Conservation (phyloP, 2,329 filamentous ascomycete species). For the Zymoseptoria ardabiliae region DNA sequence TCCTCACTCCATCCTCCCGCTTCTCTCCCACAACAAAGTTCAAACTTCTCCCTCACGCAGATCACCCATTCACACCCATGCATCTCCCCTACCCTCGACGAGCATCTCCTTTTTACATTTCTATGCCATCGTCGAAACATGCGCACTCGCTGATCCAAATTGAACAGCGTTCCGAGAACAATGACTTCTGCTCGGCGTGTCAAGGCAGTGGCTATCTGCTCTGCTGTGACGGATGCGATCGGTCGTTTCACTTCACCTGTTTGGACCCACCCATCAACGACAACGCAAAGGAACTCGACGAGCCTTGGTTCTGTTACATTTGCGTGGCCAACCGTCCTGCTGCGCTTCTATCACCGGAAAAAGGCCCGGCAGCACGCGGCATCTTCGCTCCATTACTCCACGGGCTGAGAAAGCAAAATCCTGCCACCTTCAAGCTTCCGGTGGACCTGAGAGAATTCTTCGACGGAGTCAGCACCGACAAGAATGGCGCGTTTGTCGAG, state of each 20-base stretch:
- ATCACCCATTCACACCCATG: conserved; percentile 20
- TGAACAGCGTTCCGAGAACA: conserved; percentile 54
- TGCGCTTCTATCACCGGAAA: conserved; percentile 24
- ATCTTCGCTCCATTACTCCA: conserved; percentile 58
- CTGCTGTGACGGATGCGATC: conserved; percentile 87
- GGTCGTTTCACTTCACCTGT: conserved; percentile 85
- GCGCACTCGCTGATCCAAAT: conserved; percentile 32
- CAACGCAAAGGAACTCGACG: conserved; percentile 48
- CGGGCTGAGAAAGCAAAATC: conserved; percentile 31
- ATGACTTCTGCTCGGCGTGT: conserved; percentile 85
- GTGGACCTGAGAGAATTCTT: conserved; percentile 65
- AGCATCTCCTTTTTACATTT: conserved; percentile 18
- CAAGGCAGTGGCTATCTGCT: conserved; percentile 75
- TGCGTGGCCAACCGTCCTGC: conserved; percentile 46
- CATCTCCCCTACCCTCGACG: conserved; percentile 21
- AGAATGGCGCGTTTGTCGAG: conserved; percentile 76
- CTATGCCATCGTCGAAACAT: conserved; percentile 12
- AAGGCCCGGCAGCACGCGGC: conserved; percentile 38
- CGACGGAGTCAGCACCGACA: conserved; percentile 67
- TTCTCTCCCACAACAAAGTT: conserved; percentile 10
- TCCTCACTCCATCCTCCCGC: conserved; percentile 7
- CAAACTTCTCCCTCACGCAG: conserved; percentile 19
- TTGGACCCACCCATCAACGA: conserved; percentile 65
- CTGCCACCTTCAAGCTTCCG: conserved; percentile 51
- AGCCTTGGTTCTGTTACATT: conserved; percentile 75